These are phyloP conservation scores for Cladosporium oxysporum DNA, from an alignment of 2,329 filamentous ascomycete species.

Conservation along the genomic window DNA sequence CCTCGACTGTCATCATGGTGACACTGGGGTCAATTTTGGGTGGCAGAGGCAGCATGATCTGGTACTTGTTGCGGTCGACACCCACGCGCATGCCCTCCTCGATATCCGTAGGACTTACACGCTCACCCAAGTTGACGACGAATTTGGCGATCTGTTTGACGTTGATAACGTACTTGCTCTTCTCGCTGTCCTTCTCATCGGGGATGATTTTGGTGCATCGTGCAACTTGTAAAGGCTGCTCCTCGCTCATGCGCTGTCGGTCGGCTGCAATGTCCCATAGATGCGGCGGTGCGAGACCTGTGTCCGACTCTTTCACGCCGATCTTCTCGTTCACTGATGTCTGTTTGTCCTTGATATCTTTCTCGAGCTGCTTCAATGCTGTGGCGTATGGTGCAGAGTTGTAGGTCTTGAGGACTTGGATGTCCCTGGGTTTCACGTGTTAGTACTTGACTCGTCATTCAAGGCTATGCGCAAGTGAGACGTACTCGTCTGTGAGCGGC, in stretches of 20 bases:
- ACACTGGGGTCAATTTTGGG: conserved; percentile 99
- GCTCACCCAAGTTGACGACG: conserved; percentile 94
- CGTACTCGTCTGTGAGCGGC: conserved; percentile 92
- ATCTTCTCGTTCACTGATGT: conserved; percentile 99
- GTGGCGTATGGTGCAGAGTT: conserved; percentile 94
- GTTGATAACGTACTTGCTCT: conserved; percentile 99
- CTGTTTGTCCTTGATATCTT: conserved; percentile 99
- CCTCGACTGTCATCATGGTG: conserved; percentile 99
- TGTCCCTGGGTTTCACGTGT: conserved; percentile 67
- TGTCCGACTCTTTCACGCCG: conserved; percentile 88
- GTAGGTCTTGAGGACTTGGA: conserved; percentile 98
- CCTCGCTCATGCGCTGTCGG: conserved; percentile 96
- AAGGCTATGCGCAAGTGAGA: conserved; percentile 24
- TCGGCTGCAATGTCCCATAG: conserved; percentile 98
- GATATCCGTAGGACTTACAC: conserved; percentile 97
- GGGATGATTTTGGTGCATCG: conserved; percentile 99
- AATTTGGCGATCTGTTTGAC: conserved; percentile 99
- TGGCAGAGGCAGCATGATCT: conserved; percentile 92
- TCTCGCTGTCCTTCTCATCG: conserved; percentile 91
- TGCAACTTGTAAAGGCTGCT: conserved; percentile 95
- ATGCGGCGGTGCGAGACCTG: conserved; percentile 94
- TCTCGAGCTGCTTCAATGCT: conserved; percentile 94
- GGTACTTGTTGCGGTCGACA: conserved; percentile 98
- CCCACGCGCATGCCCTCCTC: conserved; percentile 98
- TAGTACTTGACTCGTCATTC: conserved; percentile 32